A percentile compares a stretch with the other conserved stretches of the same genome.
Evolutionary conservation across 768 basidiomycete genomes (phyloP).

Genomic region (Favolaschia claudopus): DNA sequence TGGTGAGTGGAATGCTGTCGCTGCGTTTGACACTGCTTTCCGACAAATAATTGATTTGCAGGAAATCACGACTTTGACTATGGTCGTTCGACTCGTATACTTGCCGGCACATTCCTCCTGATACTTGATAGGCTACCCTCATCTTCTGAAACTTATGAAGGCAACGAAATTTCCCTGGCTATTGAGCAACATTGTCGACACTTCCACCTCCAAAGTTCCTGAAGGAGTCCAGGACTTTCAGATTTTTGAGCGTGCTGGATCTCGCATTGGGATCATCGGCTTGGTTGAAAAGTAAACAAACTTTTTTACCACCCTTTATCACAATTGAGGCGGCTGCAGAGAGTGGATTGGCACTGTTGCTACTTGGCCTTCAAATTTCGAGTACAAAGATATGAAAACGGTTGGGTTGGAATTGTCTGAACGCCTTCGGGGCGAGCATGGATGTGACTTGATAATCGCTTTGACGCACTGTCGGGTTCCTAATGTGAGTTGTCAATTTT

Average conservation of each 20-base stretch:
- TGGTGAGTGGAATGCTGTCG: slow-evolving; percentile 54
- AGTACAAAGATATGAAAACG: slow-evolving; percentile 77
- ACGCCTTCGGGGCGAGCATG: slow-evolving; percentile 72
- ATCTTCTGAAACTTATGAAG: slow-evolving; percentile 69
- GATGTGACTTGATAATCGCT: slow-evolving; percentile 85
- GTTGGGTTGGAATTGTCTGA: slow-evolving; percentile 77
- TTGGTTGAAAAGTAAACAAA: slow-evolving; percentile 78
- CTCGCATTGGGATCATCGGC: slow-evolving; percentile 83
- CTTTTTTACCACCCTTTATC: not conserved
- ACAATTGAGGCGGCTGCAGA: slow-evolving; percentile 45
- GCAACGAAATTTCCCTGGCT: slow-evolving; percentile 90
- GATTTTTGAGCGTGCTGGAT: slow-evolving; percentile 72
- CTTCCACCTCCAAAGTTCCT: slow-evolving; percentile 67
- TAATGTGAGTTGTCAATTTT: slow-evolving; percentile 45
- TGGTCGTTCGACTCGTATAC: no score
- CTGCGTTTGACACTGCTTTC: no score
- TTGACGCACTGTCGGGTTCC: slow-evolving; percentile 80
- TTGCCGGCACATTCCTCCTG: no score
- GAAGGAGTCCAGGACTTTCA: slow-evolving; percentile 65
- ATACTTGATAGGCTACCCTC: slow-evolving; percentile 58
- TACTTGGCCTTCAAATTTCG: slow-evolving; percentile 85
- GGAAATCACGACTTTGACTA: slow-evolving; percentile 96
- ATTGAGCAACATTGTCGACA: slow-evolving; percentile 86
- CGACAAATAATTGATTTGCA: slow-evolving; percentile 35
- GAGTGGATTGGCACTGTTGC: slow-evolving; percentile 91